These are phyloP conservation scores for Erythrophleum ivorense DNA, from an alignment of 331 rosid genomes.

Conservation along the genomic window DNA sequence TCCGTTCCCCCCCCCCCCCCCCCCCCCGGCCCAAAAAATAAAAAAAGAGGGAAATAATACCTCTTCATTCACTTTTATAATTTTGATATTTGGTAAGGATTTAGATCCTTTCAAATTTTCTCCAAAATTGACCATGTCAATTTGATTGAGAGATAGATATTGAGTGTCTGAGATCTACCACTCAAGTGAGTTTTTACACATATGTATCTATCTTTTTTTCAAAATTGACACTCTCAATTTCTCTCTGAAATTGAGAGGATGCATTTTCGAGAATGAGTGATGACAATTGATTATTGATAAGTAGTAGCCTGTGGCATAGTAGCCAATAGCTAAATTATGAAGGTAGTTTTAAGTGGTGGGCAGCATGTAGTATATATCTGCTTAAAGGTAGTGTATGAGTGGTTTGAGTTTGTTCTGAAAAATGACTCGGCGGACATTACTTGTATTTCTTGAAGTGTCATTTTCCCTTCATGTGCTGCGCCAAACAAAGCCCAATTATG, in stretches of 20 bases:
- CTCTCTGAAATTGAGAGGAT: not conserved
- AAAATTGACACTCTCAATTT: not conserved
- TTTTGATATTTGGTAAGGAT: not conserved
- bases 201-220: not conserved
- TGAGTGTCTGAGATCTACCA: too few species aligned
- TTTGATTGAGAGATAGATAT: not conserved
- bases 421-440: constrained; percentile 8
- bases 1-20: too few species aligned
- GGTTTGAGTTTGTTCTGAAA: constrained; percentile 35
- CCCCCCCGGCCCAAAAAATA: not conserved
- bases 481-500: not conserved
- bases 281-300: constrained; percentile 3
- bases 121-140: not conserved
- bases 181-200: not conserved
- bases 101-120: not conserved
- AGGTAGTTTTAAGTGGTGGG: constrained; percentile 21
- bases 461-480: constrained; percentile 18
- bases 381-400: constrained; percentile 1
- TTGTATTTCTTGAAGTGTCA: constrained; percentile 25
- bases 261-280: not conserved
- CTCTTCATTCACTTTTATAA: constrained; percentile 2
- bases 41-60: not conserved
- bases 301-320: not conserved
- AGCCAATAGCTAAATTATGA: not conserved
- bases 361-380: constrained; percentile 9